phyloP scores from a whole-genome alignment of 176 grass and related monocot species.

The Ampelocalamus luodianensis region DNA sequence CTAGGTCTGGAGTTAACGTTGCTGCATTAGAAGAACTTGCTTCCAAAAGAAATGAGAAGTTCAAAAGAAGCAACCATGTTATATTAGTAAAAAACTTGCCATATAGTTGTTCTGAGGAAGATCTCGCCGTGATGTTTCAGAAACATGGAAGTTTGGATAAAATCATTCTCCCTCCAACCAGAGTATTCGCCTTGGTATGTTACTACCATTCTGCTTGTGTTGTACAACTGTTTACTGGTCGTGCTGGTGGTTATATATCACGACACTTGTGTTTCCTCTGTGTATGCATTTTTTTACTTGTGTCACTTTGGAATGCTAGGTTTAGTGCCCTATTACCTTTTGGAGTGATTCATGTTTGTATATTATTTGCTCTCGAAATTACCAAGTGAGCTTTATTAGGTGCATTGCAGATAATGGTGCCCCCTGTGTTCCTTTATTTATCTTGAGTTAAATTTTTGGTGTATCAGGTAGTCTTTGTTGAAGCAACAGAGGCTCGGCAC shows the following conservation, averaged over 20 bases:
- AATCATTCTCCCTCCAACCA: constrained; percentile 80
- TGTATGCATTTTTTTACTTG: background rate
- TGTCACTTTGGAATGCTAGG: background rate
- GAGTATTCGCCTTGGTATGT: constrained; percentile 92
- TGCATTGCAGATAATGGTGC: constrained; percentile 1
- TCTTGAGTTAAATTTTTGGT: constrained; percentile 41
- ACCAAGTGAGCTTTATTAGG: background rate
- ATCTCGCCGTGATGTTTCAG: constrained; percentile 75
- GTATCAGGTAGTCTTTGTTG: constrained; percentile 85
- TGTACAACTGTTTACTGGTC: constrained; percentile 27
- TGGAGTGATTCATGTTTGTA: background rate
- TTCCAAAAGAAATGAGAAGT: constrained; percentile 72
- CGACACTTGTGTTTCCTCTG: background rate
- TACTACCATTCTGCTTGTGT: constrained; percentile 29
- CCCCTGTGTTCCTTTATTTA: constrained; percentile 30
- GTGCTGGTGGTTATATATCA: constrained; percentile 10
- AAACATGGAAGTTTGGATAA: constrained; percentile 88
- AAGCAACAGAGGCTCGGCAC: constrained; percentile 71
- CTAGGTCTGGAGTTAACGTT: constrained; percentile 81
- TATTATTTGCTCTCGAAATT: background rate
- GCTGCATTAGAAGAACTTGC: constrained; percentile 79
- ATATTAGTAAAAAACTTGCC: constrained; percentile 96
- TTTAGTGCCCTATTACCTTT: background rate
- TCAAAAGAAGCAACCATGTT: constrained; percentile 92
- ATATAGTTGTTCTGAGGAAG: constrained; percentile 76